Conservation (phyloP, 306 rosid genomes). For the Fagus sylvatica region DNA sequence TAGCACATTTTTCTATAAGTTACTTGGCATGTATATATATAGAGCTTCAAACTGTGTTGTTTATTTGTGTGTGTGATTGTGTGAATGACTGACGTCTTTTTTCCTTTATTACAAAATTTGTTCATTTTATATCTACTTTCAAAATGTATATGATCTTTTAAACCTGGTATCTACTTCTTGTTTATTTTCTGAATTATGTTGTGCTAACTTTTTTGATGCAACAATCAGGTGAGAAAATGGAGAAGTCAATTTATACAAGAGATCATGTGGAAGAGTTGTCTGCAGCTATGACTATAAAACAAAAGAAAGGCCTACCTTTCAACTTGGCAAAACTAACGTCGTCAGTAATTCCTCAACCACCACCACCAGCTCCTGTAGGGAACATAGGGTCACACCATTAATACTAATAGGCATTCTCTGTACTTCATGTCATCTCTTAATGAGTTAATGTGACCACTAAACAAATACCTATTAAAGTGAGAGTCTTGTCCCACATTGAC, state of each 20-base stretch:
- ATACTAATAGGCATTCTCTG: no score
- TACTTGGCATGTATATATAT: not conserved
- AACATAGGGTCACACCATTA: no score
- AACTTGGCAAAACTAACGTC: not conserved
- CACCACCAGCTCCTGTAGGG: no score
- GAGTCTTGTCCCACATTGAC: no score
- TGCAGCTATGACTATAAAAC: not conserved
- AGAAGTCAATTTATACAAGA: no score
- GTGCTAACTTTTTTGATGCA: not conserved
- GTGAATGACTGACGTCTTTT: no score
- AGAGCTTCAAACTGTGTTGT: not conserved
- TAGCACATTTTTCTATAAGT: not conserved
- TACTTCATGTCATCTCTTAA: no score
- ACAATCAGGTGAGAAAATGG: not conserved
- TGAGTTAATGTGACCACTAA: no score
- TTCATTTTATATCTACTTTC: no score
- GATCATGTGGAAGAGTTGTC: not conserved
- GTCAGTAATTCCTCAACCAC: no score
- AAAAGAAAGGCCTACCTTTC: not conserved
- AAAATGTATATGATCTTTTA: not conserved
- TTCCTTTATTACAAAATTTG: no score
- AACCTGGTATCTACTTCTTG: not conserved
- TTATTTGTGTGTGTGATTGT: not conserved
- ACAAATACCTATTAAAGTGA: no score
- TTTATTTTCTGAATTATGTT: not conserved